phyloP scores from a whole-genome alignment of 202 grass and related monocot genomes.

The Eragrostis tef region DNA sequence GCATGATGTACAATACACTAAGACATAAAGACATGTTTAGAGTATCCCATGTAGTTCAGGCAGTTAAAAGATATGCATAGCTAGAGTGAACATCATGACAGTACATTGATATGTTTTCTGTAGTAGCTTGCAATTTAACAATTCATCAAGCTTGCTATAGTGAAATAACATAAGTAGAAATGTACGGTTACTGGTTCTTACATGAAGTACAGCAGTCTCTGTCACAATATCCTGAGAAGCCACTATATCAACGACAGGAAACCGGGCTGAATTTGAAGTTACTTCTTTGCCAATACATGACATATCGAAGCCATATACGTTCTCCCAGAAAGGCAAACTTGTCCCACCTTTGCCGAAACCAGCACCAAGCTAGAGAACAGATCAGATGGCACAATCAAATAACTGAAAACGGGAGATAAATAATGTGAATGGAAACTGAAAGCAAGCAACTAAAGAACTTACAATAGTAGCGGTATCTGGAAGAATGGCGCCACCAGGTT shows the following conservation, averaged over 20 bases:
- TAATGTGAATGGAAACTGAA: neutral
- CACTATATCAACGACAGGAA: constrained; percentile 77
- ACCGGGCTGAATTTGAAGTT: constrained; percentile 56
- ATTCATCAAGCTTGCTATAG: neutral
- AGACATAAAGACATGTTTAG: neutral
- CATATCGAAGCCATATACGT: constrained; percentile 95
- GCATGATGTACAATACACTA: constrained; percentile 1
- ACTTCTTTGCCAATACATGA: constrained; percentile 91
- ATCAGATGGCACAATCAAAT: constrained; percentile 33
- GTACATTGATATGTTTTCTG: neutral
- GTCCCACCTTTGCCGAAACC: constrained; percentile 94
- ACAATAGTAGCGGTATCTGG: constrained; percentile 91
- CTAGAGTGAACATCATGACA: neutral
- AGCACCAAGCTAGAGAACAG: constrained; percentile 69
- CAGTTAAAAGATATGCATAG: neutral
- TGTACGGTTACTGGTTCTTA: constrained; percentile 53
- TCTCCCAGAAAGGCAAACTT: constrained; percentile 89
- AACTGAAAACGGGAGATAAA: constrained; percentile 8
- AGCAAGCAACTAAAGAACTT: constrained; percentile 41
- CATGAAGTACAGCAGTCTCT: constrained; percentile 69
- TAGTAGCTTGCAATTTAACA: neutral
- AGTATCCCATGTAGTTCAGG: neutral
- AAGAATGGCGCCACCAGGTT: constrained; percentile 85
- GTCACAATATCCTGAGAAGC: constrained; percentile 76
- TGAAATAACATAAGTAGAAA: constrained; percentile 24